Percentiles rank a stretch among this genome's conserved stretches.
Conservation (phyloP, 257 asterid species). For the Ophiorrhiza pumila region DNA sequence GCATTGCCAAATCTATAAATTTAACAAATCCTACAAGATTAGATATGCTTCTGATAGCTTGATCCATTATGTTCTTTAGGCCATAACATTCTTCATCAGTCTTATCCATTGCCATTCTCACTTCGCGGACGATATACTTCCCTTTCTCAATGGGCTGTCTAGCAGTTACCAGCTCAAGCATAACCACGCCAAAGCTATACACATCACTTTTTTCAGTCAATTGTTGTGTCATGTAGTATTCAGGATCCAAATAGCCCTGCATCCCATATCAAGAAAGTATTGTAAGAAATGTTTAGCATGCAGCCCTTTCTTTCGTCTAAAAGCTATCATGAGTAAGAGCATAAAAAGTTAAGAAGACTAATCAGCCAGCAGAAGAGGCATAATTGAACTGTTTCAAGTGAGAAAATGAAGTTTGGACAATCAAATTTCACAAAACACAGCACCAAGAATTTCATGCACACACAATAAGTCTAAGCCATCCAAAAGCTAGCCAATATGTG, state of each 20-base stretch:
- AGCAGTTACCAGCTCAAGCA: slow-evolving; percentile 84
- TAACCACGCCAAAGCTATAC: slow-evolving; percentile 90
- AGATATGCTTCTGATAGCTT: slow-evolving; percentile 42
- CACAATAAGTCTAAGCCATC: too few relatives aligned
- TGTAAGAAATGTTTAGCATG: background rate
- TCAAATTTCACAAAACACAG: too few relatives aligned
- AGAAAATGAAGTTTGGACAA: too few relatives aligned
- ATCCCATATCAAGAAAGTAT: background rate
- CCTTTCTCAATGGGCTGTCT: slow-evolving; percentile 89
- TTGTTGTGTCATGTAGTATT: slow-evolving; percentile 94
- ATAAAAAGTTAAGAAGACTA: background rate
- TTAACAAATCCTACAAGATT: slow-evolving; percentile 53
- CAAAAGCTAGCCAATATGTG: too few relatives aligned
- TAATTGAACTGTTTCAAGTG: too few relatives aligned
- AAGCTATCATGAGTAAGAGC: background rate
- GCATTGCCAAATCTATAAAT: slow-evolving; percentile 76
- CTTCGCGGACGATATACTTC: slow-evolving; percentile 77
- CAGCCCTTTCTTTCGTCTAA: background rate
- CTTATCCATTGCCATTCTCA: slow-evolving; percentile 47
- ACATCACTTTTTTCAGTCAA: slow-evolving; percentile 90
- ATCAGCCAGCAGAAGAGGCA: background rate
- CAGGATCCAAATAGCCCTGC: slow-evolving; percentile 93
- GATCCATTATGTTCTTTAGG: slow-evolving; percentile 59
- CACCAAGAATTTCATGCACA: too few relatives aligned
- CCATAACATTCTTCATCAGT: slow-evolving; percentile 61